These are phyloP conservation scores for Yamadazyma aaseri DNA, from an alignment of 1,139 yeast genomes.

Conservation along the genomic window DNA sequence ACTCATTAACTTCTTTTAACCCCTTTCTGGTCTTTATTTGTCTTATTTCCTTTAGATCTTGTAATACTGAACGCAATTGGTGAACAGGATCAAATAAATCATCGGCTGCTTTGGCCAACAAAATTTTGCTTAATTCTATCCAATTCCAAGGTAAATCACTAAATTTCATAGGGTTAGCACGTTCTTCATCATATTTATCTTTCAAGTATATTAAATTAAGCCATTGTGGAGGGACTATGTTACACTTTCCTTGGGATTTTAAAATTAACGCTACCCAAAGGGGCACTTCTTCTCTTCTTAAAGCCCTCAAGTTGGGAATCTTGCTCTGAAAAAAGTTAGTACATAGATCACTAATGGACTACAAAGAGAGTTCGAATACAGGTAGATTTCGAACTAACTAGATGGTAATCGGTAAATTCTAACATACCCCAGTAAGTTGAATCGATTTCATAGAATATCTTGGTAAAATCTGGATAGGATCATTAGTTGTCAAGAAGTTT, in stretches of 20 bases:
- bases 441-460: slow-evolving; percentile 65
- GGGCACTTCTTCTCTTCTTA: slow-evolving; percentile 72
- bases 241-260: slow-evolving; percentile 83
- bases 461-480: slow-evolving; percentile 69
- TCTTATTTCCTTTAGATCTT: slow-evolving; percentile 82
- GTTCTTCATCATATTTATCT: slow-evolving; percentile 66
- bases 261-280: slow-evolving; percentile 85
- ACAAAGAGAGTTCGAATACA: no score
- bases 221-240: slow-evolving; percentile 88
- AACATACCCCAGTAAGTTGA: slow-evolving; percentile 52
- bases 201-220: slow-evolving; percentile 57
- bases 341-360: no score
- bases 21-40: slow-evolving; percentile 82
- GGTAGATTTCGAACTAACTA: no score
- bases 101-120: slow-evolving; percentile 68
- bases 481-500: slow-evolving; percentile 83
- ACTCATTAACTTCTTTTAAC: slow-evolving; percentile 71
- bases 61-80: slow-evolving; percentile 64
- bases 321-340: slow-evolving; percentile 21
- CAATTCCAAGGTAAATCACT: slow-evolving; percentile 81
- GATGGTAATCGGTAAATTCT: no score
- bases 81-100: slow-evolving; percentile 70
- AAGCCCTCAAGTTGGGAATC: slow-evolving; percentile 59
- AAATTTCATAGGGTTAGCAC: slow-evolving; percentile 55
- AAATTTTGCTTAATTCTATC: slow-evolving; percentile 74